phyloP scores from a whole-genome alignment of 352 stramenopile species.

The Pythium aristosporum region DNA sequence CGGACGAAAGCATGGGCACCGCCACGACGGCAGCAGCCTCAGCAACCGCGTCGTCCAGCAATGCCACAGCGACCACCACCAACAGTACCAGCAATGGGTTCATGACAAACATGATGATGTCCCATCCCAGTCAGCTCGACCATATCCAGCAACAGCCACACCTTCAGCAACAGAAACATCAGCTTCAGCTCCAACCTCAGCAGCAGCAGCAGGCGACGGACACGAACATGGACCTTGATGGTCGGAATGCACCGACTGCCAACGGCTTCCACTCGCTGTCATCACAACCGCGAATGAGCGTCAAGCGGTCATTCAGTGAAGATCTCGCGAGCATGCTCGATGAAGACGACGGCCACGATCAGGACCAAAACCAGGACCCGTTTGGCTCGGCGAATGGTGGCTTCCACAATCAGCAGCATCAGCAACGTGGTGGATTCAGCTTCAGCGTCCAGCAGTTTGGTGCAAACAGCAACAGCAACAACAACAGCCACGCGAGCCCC shows the following conservation, averaged over 20 bases:
- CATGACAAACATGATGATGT: constrained; percentile 25
- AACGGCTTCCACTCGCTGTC: constrained; percentile 24
- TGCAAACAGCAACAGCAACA: constrained; percentile 13
- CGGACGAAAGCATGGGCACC: constrained; percentile 15
- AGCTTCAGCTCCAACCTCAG: constrained; percentile 13
- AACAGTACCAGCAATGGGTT: background rate
- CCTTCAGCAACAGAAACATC: constrained; percentile 20
- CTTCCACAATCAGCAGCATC: constrained; percentile 4
- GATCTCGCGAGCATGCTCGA: constrained; percentile 79
- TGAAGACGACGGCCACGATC: constrained; percentile 31
- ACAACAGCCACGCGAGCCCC: constrained; percentile 9
- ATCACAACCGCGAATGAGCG: constrained; percentile 32
- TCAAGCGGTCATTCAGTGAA: constrained; percentile 68
- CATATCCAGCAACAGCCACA: constrained; percentile 13
- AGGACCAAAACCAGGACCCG: constrained; percentile 2
- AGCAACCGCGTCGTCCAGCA: background rate
- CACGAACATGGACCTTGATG: constrained; percentile 22
- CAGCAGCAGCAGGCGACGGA: constrained; percentile 11
- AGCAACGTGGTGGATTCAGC: constrained; percentile 9
- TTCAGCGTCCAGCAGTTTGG: constrained; percentile 8
- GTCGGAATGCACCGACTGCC: background rate
- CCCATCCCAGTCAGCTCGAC: background rate
- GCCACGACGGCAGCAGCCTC: background rate
- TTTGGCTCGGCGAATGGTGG: constrained; percentile 5
- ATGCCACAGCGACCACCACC: background rate